Conservation (phyloP, 2,329 filamentous ascomycete genomes). For the Elsinoe fawcettii region DNA sequence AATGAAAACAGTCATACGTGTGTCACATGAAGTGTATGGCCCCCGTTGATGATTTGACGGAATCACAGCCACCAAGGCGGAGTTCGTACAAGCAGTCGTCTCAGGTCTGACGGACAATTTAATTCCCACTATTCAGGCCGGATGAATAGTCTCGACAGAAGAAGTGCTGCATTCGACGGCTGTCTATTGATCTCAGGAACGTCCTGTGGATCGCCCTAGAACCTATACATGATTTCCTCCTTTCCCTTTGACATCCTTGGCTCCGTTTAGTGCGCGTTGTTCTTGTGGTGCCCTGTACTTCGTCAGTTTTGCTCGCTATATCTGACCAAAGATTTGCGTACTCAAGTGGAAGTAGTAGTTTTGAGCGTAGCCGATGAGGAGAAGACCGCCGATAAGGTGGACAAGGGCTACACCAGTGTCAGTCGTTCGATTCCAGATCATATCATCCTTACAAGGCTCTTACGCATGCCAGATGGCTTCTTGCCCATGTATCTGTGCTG, state of each 20-base stretch:
- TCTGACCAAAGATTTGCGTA: conserved; percentile 46
- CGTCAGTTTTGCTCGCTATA: conserved; percentile 11
- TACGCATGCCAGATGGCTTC: conserved; percentile 84
- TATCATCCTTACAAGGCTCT: conserved; percentile 25
- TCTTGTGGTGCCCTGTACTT: conserved; percentile 91
- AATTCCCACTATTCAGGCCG: not conserved
- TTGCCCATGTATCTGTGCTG: conserved; percentile 85
- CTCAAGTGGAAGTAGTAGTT: conserved; percentile 99
- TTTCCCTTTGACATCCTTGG: not conserved
- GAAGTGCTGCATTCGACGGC: not conserved
- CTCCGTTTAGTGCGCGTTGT: conserved; percentile 80
- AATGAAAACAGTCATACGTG: not conserved
- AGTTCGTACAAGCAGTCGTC: not conserved
- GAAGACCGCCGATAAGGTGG: conserved; percentile 70
- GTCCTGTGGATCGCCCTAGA: not conserved
- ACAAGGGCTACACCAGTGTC: conserved; percentile 60
- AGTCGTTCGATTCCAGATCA: conserved; percentile 15
- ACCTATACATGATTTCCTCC: not conserved
- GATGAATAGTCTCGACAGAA: not conserved
- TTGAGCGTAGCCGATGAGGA: conserved; percentile 84
- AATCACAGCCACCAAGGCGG: no score
- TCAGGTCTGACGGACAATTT: not conserved
- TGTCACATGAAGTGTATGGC: not conserved
- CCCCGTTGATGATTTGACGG: no score
- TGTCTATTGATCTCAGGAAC: not conserved